Percentiles rank a stretch among this genome's conserved stretches.
Evolutionary conservation across 2,329 filamentous ascomycete genomes (phyloP).

Genomic region (Cytospora schulzeri): DNA sequence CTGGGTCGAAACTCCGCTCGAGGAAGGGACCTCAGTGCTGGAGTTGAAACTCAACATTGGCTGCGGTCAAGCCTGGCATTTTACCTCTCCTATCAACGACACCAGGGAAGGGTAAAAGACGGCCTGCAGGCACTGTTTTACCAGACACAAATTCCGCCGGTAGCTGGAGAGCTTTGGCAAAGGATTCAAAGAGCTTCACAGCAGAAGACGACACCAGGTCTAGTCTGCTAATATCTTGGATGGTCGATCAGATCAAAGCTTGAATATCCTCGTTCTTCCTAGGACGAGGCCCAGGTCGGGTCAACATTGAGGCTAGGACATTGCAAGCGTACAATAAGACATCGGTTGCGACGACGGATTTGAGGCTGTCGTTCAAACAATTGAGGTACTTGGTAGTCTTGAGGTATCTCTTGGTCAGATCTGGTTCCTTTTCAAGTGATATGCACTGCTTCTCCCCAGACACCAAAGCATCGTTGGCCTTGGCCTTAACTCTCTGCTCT

Average conservation of each 20-base stretch:
- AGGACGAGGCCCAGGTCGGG: conserved; percentile 1
- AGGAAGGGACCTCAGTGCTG: conserved; percentile 71
- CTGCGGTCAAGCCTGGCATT: conserved; percentile 1
- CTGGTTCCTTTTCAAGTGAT: conserved; percentile 49
- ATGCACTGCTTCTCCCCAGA: conserved; percentile 49
- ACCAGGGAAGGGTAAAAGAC: conserved; percentile 7
- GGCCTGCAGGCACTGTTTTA: neutral
- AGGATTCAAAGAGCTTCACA: conserved; percentile 5
- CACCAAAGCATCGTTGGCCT: conserved; percentile 37
- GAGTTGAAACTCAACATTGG: conserved; percentile 62
- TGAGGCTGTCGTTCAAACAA: conserved; percentile 41
- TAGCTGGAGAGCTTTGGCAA: conserved; percentile 5
- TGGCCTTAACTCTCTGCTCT: conserved; percentile 37
- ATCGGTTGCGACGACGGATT: conserved; percentile 36
- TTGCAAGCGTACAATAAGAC: conserved; percentile 41
- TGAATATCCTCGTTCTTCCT: conserved; percentile 17
- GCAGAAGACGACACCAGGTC: conserved; percentile 20
- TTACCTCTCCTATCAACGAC: conserved; percentile 15
- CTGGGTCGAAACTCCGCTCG: conserved; percentile 72
- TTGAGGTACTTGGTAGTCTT: conserved; percentile 52
- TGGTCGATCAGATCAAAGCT: conserved; percentile 31
- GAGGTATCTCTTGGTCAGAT: conserved; percentile 48
- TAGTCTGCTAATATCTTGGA: conserved; percentile 22
- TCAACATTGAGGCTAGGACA: conserved; percentile 32
- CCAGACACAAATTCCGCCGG: conserved; percentile 7